Evolutionary conservation across 2,329 filamentous ascomycete genomes (phyloP), one percentile per base, ranked within the genome.

Genomic region (Sporothrix dimorphospora): DNA sequence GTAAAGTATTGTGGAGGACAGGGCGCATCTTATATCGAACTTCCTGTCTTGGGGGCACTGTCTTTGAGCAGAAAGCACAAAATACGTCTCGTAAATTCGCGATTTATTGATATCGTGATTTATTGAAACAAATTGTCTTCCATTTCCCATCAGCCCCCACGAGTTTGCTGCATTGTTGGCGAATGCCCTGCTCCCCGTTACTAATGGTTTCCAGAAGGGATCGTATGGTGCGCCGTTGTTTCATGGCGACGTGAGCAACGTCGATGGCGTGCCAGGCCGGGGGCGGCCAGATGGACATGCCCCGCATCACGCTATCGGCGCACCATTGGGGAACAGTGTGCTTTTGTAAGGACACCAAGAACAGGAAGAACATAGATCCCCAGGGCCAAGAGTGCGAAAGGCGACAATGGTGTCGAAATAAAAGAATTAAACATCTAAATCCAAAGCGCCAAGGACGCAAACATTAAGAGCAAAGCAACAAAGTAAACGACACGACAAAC

Each of bases 271-370:
- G 65, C 65, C 65, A 19, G n/a, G 6, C 47, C n/a, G n/a, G 8
- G 12, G 4, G 3, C 4, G 3, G 8, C 2, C 5, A 47, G 4
- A 65, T 12, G 42, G 24, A 67, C 21, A 5, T 16, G 47, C 65
- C 65, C 65, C 65, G 49, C 65, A 68, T 34, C 24, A 51, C 63
- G 63, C 63, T 67, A 67, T 67, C 61, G 14, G 6, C 40, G 21
- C 59, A 12, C 9, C 38, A 27, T 6, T 65, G 9, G 34, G 14
- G n/a, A 24, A 14, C n/a, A 42, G 4, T 4, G 19, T 21, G 27
- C 27, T 9, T 34, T 57, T 57, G 53, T 8, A 34, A 34, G n/a
- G n/a, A 40, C 34, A 63, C 19, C 53, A 9, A 34, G 2, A 27
- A 8, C 9, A 14, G 21, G 49, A 51, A n/a, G 7, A 51, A 24